These are phyloP conservation scores for Paracamarosporium sp. DNA, from an alignment of 2,329 filamentous ascomycete genomes.

Conservation along the genomic window DNA sequence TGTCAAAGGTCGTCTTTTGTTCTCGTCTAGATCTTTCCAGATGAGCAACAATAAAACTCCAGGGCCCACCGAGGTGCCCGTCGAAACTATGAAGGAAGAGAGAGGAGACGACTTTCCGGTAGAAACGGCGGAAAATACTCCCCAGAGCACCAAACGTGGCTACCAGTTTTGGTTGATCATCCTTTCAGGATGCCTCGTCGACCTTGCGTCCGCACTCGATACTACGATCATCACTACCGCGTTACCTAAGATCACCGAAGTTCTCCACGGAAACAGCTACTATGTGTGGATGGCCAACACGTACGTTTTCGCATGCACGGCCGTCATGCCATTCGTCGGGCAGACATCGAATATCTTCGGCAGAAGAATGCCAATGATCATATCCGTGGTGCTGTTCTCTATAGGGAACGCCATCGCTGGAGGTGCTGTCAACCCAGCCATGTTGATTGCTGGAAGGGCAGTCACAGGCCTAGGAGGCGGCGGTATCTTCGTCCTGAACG, in stretches of 20 bases:
- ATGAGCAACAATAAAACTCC: too few relatives aligned
- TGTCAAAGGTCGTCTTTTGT: too few relatives aligned
- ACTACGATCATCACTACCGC: conserved; percentile 44
- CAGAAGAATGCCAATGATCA: conserved; percentile 44
- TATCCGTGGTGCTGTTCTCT: conserved; percentile 52
- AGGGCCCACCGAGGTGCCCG: too few relatives aligned
- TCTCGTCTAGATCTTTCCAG: too few relatives aligned
- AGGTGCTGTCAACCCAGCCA: conserved; percentile 50
- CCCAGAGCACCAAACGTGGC: too few relatives aligned
- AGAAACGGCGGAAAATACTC: too few relatives aligned
- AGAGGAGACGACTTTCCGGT: too few relatives aligned
- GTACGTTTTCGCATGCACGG: conserved; percentile 44
- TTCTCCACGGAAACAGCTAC: conserved; percentile 22
- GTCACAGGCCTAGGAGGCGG: conserved; percentile 60
- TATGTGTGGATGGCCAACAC: conserved; percentile 48
- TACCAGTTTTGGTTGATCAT: conserved; percentile 10
- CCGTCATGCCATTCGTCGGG: conserved; percentile 56
- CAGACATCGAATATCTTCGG: conserved; percentile 60
- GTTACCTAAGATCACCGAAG: conserved; percentile 42
- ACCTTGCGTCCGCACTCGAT: conserved; percentile 34
- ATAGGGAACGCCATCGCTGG: conserved; percentile 61
- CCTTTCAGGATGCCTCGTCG: conserved; percentile 27
- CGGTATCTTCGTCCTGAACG: conserved; percentile 51
- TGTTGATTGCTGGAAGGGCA: conserved; percentile 60
- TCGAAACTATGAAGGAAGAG: too few relatives aligned